Evolutionary conservation across 225 moss, liverwort and hornwort species (phyloP), one percentile per base, ranked within the genome.

Genomic region (Marchantia polymorpha): DNA sequence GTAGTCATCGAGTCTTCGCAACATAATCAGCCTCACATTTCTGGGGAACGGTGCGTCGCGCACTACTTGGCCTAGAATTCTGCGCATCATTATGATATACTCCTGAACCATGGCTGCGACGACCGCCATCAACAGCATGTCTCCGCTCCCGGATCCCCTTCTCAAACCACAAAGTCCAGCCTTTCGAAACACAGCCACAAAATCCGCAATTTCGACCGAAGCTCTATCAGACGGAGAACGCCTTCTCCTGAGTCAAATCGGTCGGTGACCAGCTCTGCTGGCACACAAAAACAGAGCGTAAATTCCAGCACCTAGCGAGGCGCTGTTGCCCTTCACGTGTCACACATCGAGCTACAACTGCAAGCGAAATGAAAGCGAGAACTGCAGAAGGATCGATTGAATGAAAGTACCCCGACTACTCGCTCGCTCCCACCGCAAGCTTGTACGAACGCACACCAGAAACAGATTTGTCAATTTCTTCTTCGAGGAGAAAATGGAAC

Each of bases 71-170:
- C 23, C 50, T 3, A 77, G 64, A 65, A 77, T 51, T 64, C 49
- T 64, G 22, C 63, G 46, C 64, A 77, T 77, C 64, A 77, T 77
- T 23, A 64, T 64, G 64, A 50, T 64, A 27, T 77, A 77, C 64
- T 77, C 77, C 46, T 77, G 77, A 17, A 77, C 49, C 77, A 77
- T 50, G n/a, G 63, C 51, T 10, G 64, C 77, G 46, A 77, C 50
- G 39, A 77, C 50, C 64, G 64, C 63, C 64, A 63, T 7, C 30
- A 64, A 47, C 20, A 77, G 64, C 77, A 77, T 77, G 25, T 46
- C 10, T 6, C 59, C 13, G 27, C 8, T 23, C 20, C 14, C 48
- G n/a, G 8, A 8, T 49, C 49, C 0, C 20, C 14, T 19, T 13
- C 68, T 31, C 9, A 71, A n/a, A 5, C 39, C 39, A n/a, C n/a